Percentiles rank a stretch among this genome's conserved stretches.
These are phyloP conservation scores for Coelastrella sp. DNA, from an alignment of 139 green algal genomes.

Conservation along the genomic window DNA sequence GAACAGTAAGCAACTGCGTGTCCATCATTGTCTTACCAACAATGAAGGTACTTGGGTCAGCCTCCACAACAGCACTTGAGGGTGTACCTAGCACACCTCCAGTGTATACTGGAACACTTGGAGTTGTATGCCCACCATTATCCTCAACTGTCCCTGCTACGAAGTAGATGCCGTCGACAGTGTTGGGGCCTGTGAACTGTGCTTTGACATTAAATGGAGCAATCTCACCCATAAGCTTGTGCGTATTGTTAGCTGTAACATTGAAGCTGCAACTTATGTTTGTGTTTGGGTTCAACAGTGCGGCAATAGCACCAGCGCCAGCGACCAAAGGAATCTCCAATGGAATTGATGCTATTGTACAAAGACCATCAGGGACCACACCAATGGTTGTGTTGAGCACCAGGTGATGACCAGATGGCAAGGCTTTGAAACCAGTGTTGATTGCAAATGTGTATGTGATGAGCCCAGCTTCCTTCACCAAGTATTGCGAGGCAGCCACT, in stretches of 20 bases:
- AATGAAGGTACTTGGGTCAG: not conserved
- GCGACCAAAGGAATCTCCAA: too few relatives aligned
- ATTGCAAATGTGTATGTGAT: too few relatives aligned
- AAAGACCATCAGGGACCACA: too few relatives aligned
- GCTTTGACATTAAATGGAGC: not conserved
- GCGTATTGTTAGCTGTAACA: not conserved
- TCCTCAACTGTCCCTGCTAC: not conserved
- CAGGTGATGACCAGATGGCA: too few relatives aligned
- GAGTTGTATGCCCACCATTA: not conserved
- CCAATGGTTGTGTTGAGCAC: too few relatives aligned
- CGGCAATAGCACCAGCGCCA: too few relatives aligned
- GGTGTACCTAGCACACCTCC: not conserved
- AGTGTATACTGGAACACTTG: not conserved
- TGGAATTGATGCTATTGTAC: too few relatives aligned
- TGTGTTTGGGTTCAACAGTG: not conserved
- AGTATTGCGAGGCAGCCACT: too few relatives aligned
- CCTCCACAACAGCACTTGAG: not conserved
- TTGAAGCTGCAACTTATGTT: not conserved
- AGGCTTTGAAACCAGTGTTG: too few relatives aligned
- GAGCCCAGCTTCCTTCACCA: too few relatives aligned
- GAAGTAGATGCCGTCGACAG: not conserved
- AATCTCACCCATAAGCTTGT: not conserved
- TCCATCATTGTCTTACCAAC: not conserved
- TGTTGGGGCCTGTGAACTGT: not conserved
- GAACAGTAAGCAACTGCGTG: too few relatives aligned